These are phyloP conservation scores for Cryptococcus hybrid DNA, from an alignment of 1,284 basidiomycete species.

Conservation along the genomic window DNA sequence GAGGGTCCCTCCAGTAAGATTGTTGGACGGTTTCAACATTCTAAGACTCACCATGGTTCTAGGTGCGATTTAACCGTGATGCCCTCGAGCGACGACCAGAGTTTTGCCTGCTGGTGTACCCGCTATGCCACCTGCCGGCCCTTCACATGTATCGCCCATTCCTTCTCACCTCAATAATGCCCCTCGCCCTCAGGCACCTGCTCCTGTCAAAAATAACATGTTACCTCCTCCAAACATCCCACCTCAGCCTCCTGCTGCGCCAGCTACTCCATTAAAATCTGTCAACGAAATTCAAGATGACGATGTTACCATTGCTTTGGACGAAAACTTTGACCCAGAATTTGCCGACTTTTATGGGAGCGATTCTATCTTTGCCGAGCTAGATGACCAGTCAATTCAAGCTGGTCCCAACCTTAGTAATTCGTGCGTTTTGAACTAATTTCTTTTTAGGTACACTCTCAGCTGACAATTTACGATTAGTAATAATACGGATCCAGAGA, in stretches of 20 bases:
- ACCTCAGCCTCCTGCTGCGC: slow-evolving; percentile 3
- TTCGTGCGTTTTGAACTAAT: no score
- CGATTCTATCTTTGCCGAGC: slow-evolving; percentile 30
- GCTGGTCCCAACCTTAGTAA: background rate
- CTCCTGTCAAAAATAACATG: background rate
- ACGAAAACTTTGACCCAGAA: slow-evolving; percentile 36
- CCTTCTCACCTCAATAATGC: slow-evolving; percentile 17
- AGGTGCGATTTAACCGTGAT: slow-evolving; percentile 74
- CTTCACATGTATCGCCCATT: slow-evolving; percentile 21
- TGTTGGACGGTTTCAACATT: slow-evolving; percentile 27
- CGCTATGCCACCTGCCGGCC: slow-evolving; percentile 9
- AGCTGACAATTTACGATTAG: background rate
- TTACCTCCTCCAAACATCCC: slow-evolving; percentile 3
- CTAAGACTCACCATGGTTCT: background rate
- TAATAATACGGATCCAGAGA: background rate
- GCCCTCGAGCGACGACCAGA: slow-evolving; percentile 76
- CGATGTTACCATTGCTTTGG: slow-evolving; percentile 9
- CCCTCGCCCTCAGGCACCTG: background rate
- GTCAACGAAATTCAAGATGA: slow-evolving; percentile 12
- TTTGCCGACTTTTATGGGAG: slow-evolving; percentile 22
- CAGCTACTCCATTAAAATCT: slow-evolving; percentile 26
- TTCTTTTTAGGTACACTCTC: no score
- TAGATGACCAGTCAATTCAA: slow-evolving; percentile 11
- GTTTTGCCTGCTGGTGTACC: slow-evolving; percentile 43
- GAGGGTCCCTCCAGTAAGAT: slow-evolving; percentile 70